Base-by-base conservation (phyloP, 2,329 filamentous ascomycete species). In the Penicillium sp. region DNA sequence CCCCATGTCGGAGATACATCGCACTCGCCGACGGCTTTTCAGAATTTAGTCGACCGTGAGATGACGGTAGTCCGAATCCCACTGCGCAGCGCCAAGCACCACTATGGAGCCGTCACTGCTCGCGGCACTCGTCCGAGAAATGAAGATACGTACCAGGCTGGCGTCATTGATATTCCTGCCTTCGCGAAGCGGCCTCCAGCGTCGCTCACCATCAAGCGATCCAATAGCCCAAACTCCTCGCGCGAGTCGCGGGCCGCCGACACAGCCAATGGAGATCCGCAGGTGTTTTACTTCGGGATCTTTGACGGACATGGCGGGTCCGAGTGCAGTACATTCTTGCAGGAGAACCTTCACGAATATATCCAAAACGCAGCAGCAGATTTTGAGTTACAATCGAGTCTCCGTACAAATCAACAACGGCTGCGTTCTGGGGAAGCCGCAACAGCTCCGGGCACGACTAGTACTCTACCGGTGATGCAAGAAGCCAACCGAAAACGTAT, bases 211-310 rank as follows among this genome's bases (percentile, higher is more conserved):
- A 76, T 77, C 33, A 73, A 60, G 38, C 68, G 67, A 64, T 68
- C 61, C 25, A 70, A 65, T 45, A 68, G 66, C 42, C 61, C 63
- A 46, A 26, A 85, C 8, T 30, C 62, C 26, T 43, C 65, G 81
- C 63, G 87, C 87, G 76, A 87, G 85, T 53, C 91, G 85, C 26
- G 86, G 83, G 77, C 65, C 10, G 91, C 92, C 6, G 90, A 91
- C 60, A 90, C 89, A 65, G 87, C 90, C 1, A 90, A 87, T 64
- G 94, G 94, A 2, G 94, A 98, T 73, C 94, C 94, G 1, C 94
- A 98, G 74, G 89, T 98, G 37, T 99, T 99, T 77, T 99, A 98
- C 77, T 99, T 97, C 82, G 93, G 87, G 1, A 88, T 98, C 1
- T 99, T 98, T 72, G 95, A 99, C 76, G 95, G 95, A 2, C 95